These are phyloP conservation scores for Ciborinia camelliae DNA, from an alignment of 2,329 filamentous ascomycete genomes.

Conservation along the genomic window DNA sequence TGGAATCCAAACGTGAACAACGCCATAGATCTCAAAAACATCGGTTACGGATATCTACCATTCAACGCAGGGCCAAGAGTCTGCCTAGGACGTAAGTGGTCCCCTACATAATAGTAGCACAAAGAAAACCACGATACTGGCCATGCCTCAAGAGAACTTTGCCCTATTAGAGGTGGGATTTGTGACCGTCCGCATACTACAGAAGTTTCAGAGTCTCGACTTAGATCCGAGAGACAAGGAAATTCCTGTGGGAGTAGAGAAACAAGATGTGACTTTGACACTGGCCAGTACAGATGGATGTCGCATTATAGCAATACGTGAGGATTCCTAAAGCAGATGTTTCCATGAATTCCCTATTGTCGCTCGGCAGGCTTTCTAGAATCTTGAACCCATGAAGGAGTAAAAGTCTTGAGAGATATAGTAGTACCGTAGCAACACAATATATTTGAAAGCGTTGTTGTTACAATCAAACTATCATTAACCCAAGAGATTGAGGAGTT, in stretches of 20 bases:
- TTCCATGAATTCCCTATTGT: too few species aligned
- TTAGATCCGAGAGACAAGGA: neutral
- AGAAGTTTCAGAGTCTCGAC: conserved; percentile 15
- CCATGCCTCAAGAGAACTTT: conserved; percentile 21
- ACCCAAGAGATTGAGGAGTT: too few species aligned
- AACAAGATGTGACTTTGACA: conserved; percentile 15
- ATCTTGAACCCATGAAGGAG: too few species aligned
- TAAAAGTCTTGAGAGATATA: too few species aligned
- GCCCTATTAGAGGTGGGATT: conserved; percentile 20
- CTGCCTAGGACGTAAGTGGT: conserved; percentile 57
- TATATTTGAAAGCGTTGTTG: too few species aligned
- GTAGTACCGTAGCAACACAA: too few species aligned
- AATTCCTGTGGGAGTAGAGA: conserved; percentile 14
- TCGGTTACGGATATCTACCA: conserved; percentile 67
- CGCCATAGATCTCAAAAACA: conserved; percentile 28
- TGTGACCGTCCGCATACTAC: conserved; percentile 27
- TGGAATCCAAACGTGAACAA: too few species aligned
- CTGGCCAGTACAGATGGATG: conserved; percentile 16
- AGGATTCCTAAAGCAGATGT: too few species aligned
- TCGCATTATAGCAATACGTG: neutral
- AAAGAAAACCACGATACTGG: neutral
- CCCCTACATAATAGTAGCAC: neutral
- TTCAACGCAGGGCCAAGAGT: conserved; percentile 69
- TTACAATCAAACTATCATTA: too few species aligned
- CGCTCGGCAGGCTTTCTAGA: too few species aligned